Conservation (phyloP, 2,329 filamentous ascomycete species). For the Colletotrichum horii region DNA sequence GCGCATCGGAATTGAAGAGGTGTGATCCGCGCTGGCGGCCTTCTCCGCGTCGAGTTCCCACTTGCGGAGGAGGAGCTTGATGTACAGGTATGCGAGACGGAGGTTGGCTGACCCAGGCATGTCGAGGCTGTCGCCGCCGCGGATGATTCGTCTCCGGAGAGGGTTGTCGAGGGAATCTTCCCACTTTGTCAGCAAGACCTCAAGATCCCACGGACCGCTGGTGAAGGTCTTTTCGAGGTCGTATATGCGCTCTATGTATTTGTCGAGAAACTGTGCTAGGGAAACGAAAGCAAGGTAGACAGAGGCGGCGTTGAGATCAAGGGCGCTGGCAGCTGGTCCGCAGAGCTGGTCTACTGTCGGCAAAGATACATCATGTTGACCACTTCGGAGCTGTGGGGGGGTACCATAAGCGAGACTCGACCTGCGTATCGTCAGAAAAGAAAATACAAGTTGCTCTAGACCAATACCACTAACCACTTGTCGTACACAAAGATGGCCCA, state of each 20-base stretch:
- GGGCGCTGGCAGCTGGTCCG: background rate
- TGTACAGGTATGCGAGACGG: slow-evolving; percentile 54
- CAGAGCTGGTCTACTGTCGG: slow-evolving; percentile 41
- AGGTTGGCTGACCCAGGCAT: slow-evolving; percentile 55
- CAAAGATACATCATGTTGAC: slow-evolving; percentile 53
- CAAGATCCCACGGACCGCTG: slow-evolving; percentile 35
- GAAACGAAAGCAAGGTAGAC: slow-evolving; percentile 51
- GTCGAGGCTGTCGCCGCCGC: slow-evolving; percentile 42
- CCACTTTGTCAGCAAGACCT: slow-evolving; percentile 47
- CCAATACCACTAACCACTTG: slow-evolving; percentile 47
- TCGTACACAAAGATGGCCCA: slow-evolving; percentile 61
- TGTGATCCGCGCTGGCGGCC: slow-evolving; percentile 19
- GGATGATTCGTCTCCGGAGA: slow-evolving; percentile 44
- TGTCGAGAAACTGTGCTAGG: slow-evolving; percentile 46
- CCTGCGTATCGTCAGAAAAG: slow-evolving; percentile 34
- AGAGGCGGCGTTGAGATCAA: slow-evolving; percentile 30
- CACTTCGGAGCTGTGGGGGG: slow-evolving; percentile 49
- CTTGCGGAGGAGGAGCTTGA: slow-evolving; percentile 50
- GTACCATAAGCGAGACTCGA: slow-evolving; percentile 58
- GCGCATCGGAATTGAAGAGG: slow-evolving; percentile 22
- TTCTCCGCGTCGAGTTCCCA: slow-evolving; percentile 49
- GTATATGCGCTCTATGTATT: slow-evolving; percentile 39
- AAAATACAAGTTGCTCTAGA: background rate
- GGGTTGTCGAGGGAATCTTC: slow-evolving; percentile 43
- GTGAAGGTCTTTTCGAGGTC: slow-evolving; percentile 33